Evolutionary conservation across 1,284 basidiomycete genomes (phyloP), one percentile per base, ranked within the genome.

Genomic region (Macrocystidia cucumis): DNA sequence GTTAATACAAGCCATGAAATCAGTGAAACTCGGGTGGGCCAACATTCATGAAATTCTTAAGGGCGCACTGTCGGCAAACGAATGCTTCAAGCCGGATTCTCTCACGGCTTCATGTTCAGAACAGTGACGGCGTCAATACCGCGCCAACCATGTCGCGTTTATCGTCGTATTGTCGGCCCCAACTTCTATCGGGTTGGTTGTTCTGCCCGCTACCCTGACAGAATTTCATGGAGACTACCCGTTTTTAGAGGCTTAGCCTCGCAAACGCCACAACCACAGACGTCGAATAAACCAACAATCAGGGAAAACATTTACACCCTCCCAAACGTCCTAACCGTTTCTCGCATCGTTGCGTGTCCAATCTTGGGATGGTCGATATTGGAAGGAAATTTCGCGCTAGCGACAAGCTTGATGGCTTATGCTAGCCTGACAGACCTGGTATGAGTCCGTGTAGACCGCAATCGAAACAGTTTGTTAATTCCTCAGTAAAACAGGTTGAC

Each of bases 281-380:
- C 42, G 9, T n/a, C n/a, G n/a, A 43, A 29, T 12, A 62, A 54
- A 34, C 43, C 44, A 4, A 35, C 46, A 2, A 33, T 52, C 14
- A 45, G 55, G 39, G 95, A 98, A 62, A 93, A 97, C 50, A 92
- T 96, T 32, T 95, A 95, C 60, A 99, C 95, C 0, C 52, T 96
- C 23, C 95, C 95, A 0, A 99, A 99, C 56, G 55, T 91, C 3
- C 69, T 99, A 32, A 98, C 95, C 2, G 51, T 82, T 9, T 89
- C 88, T 2, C 76, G 95, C 21, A 92, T 99, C 44, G 50, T 78
- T 11, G 74, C 91, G 0, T 96, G 91, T 52, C 95, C 96, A 3
- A 67, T 88, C 21, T 74, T 99, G 18, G 95, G 89, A 9, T 96
- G 87, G 72, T 77, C 85, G n/a, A 88, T 98, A 39, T 55, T 96